These are phyloP conservation scores for Lentinula boryana DNA, from an alignment of 768 basidiomycete genomes.

Conservation along the genomic window DNA sequence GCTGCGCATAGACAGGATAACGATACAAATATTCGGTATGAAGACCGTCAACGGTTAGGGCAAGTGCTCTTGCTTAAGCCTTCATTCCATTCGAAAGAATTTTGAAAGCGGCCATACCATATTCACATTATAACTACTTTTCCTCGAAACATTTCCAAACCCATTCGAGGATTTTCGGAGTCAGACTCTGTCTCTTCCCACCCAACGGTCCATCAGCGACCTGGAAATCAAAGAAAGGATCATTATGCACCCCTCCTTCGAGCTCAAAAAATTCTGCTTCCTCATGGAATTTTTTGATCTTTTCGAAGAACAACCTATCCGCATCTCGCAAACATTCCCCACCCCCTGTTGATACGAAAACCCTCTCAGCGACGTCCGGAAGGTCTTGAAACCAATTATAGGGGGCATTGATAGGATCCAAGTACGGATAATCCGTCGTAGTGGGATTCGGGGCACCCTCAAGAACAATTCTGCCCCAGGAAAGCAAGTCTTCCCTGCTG, in stretches of 20 bases:
- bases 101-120: no score
- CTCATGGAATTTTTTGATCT: slow-evolving; percentile 15
- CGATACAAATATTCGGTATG: no score
- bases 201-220: background rate
- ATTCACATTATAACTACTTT: background rate
- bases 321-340: slow-evolving; percentile 26
- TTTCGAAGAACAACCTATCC: slow-evolving; percentile 19
- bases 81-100: no score
- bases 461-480: slow-evolving; percentile 17
- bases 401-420: slow-evolving; percentile 24
- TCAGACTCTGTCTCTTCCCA: background rate
- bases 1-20: no score
- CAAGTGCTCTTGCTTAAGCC: no score
- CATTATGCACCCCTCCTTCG: slow-evolving; percentile 29
- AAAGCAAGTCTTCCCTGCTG: slow-evolving; percentile 3
- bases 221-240: slow-evolving; percentile 23
- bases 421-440: slow-evolving; percentile 14
- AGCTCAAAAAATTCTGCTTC: slow-evolving; percentile 20
- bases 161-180: background rate
- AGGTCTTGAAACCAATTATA: slow-evolving; percentile 28
- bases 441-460: slow-evolving; percentile 18
- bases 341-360: slow-evolving; percentile 30
- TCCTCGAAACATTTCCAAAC: background rate
- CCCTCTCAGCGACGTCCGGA: slow-evolving; percentile 22
- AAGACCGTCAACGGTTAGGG: no score